These are phyloP conservation scores for Wickerhamomyces kurtzmanii DNA, from an alignment of 805 yeast genomes.

Conservation along the genomic window DNA sequence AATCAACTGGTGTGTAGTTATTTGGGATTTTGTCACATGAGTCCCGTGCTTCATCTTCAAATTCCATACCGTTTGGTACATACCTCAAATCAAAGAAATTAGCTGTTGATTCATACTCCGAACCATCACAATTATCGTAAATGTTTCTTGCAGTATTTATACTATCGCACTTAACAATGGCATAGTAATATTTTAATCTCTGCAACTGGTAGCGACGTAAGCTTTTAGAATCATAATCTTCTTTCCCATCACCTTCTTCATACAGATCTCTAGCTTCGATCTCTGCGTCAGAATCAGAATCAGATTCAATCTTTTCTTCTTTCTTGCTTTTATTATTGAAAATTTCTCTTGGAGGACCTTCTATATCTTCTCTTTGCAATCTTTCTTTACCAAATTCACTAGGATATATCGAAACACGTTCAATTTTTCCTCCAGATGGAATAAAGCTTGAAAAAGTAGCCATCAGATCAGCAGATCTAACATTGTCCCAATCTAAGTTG, in stretches of 20 bases:
- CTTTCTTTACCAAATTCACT: constrained; percentile 91
- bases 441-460: constrained; percentile 83
- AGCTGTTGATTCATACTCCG: constrained; percentile 94
- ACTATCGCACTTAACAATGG: constrained; percentile 77
- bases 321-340: constrained; percentile 41
- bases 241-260: constrained; percentile 73
- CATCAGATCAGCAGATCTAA: constrained; percentile 79
- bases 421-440: constrained; percentile 63
- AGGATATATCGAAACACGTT: constrained; percentile 66
- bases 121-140: constrained; percentile 84
- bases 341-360: constrained; percentile 87
- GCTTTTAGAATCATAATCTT: constrained; percentile 76
- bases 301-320: constrained; percentile 29
- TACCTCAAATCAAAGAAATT: constrained; percentile 88
- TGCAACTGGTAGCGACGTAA: constrained; percentile 88
- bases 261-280: constrained; percentile 61
- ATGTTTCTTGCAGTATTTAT: constrained; percentile 62
- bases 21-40: constrained; percentile 62
- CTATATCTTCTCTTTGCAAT: constrained; percentile 79
- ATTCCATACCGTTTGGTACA: constrained; percentile 87
- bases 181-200: constrained; percentile 86
- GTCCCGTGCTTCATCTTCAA: constrained; percentile 72
- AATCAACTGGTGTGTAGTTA: constrained; percentile 67
- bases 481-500: constrained; percentile 95
- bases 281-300: constrained; percentile 40